Evolutionary conservation across 2,329 filamentous ascomycete species (phyloP).

Genomic region (Aspergillus ruber): DNA sequence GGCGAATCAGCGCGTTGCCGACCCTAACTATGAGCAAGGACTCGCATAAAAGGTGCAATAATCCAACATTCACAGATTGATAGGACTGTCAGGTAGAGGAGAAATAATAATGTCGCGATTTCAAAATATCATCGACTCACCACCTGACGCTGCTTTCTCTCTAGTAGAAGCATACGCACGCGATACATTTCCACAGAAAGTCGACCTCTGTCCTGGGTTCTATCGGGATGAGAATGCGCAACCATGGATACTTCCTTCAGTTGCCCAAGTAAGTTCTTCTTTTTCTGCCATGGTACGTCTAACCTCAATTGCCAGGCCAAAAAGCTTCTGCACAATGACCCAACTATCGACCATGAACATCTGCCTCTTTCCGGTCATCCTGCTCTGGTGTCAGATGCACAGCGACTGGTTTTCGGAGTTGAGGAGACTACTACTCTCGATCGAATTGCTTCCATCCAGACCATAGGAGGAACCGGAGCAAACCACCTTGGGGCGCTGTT

Average conservation of each 20-base stretch:
- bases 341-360: not conserved
- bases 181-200: conserved; percentile 21
- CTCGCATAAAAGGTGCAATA: too few relatives aligned
- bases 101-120: too few relatives aligned
- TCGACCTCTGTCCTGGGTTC: conserved; percentile 28
- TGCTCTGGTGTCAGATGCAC: not conserved
- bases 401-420: too few relatives aligned
- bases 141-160: conserved; percentile 17
- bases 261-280: conserved; percentile 39
- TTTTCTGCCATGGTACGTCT: too few relatives aligned
- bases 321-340: not conserved
- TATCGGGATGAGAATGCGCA: conserved; percentile 29
- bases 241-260: conserved; percentile 50
- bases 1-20: too few relatives aligned
- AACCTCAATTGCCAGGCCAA: not conserved
- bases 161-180: conserved; percentile 14
- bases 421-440: too few relatives aligned
- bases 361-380: not conserved
- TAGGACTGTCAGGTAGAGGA: too few relatives aligned
- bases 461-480: conserved; percentile 84
- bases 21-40: too few relatives aligned
- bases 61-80: too few relatives aligned
- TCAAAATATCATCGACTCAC: not conserved
- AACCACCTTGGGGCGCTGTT: conserved; percentile 80
- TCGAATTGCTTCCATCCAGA: conserved; percentile 57